Evolutionary conservation across 352 stramenopile genomes (phyloP).

Genomic region (Saprolegnia parasitica): DNA sequence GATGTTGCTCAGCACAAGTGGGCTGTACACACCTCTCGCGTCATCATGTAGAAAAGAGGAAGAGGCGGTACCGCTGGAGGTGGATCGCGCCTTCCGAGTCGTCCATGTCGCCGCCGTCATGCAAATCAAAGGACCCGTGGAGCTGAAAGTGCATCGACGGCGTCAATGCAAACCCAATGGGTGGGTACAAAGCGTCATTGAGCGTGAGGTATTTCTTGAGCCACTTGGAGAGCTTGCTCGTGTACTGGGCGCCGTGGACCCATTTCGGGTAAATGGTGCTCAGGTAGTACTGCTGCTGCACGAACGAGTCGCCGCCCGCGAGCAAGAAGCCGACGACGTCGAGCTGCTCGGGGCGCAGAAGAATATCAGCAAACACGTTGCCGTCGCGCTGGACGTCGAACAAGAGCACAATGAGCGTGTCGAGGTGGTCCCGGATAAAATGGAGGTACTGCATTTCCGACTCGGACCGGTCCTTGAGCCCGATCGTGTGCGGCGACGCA

Average conservation of each 20-base stretch:
- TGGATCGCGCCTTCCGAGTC: constrained; percentile 6
- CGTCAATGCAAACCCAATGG: constrained; percentile 58
- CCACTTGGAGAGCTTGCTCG: constrained; percentile 57
- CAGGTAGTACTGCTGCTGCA: constrained; percentile 50
- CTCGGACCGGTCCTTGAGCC: constrained; percentile 72
- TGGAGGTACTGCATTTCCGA: constrained; percentile 73
- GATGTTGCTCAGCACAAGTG: constrained; percentile 28
- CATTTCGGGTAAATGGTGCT: constrained; percentile 66
- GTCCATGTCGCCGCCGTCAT: neutral
- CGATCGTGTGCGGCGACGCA: constrained; percentile 66
- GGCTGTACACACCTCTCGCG: too few relatives aligned
- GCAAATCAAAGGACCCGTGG: neutral
- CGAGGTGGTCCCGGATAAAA: constrained; percentile 75
- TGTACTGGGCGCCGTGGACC: constrained; percentile 32
- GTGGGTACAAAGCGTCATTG: constrained; percentile 77
- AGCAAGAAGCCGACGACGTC: constrained; percentile 73
- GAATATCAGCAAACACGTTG: constrained; percentile 36
- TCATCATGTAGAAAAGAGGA: too few relatives aligned
- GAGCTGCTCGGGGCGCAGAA: constrained; percentile 57
- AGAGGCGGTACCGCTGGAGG: constrained; percentile 1
- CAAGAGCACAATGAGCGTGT: constrained; percentile 64
- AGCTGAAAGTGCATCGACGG: constrained; percentile 28
- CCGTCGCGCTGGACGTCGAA: constrained; percentile 51
- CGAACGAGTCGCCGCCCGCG: constrained; percentile 46
- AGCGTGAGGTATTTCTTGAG: constrained; percentile 71